Base-by-base conservation (phyloP, 2,329 filamentous ascomycete genomes). In the Phaeosphaeriaceae sp. region DNA sequence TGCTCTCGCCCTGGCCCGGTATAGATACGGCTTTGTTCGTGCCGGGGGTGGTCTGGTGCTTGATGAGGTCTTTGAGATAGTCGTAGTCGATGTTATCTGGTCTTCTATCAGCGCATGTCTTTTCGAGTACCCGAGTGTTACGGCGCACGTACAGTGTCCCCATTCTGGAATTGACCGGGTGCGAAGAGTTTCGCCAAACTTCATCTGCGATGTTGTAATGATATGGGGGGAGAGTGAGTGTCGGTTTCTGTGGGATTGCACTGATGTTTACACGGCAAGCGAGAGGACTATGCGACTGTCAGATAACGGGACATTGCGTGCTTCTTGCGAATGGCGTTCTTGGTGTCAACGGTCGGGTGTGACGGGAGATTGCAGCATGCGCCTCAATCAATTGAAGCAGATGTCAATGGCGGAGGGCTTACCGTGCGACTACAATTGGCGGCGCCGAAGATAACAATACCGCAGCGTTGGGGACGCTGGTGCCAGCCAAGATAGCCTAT, bases 71-170 rank as follows among this genome's bases (percentile, higher is more conserved):
- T 78, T 96, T 96, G 63, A 96, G 85, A 49, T 91, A 90, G 76
- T 94, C 92, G 82, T 96, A 96, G 77, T 95, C 92, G 78, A 96
- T 88, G 78, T 96, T 95, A 76, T 93, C 89, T 92, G 75, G 20
- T 47, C 48, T 42, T 51, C 17, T 52, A 60, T 71, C 50, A 73
- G 68, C 52, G 25, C 47, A 46, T 24, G 15, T 46, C n/a, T 21
- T 25, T 24, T 5, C 17, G 36, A n/a, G 3, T 36, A 13, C 11
- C 6, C 6, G 31, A 17, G 7, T 17, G 10, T 33, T 40, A 20
- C 17, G 22, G 21, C 50, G 31, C 21, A 31, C 52, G 17, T 81
- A 91, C 89, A 89, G 64, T 91, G 84, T 70, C 86, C 90, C 91
- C 91, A 95, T 85, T 90, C 88, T 63, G 91, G 91, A 71, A 93